Conservation (phyloP, 2,329 filamentous ascomycete genomes). For the Paecilomyces fulvus region DNA sequence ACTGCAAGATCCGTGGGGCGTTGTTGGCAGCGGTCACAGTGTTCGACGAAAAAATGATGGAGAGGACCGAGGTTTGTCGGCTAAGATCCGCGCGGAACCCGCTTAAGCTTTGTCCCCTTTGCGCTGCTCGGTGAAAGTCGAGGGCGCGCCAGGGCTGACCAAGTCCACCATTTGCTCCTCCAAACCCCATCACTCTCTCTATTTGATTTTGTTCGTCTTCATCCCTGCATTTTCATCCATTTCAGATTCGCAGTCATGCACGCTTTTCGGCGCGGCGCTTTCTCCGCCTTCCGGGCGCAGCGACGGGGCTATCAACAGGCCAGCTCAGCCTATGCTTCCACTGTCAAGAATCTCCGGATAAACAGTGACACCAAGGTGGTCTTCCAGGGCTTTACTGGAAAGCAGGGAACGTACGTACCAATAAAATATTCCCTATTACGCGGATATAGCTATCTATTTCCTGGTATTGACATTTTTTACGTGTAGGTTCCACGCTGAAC, state of each 20-base stretch:
- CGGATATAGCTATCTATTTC: conserved; percentile 2
- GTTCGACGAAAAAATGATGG: not conserved
- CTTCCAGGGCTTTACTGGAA: conserved; percentile 95
- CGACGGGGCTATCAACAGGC: conserved; percentile 68
- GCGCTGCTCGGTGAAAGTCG: not conserved
- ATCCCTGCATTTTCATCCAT: conserved; percentile 10
- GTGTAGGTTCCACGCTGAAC: conserved; percentile 84
- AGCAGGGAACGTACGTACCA: conserved; percentile 79
- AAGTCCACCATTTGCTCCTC: not conserved
- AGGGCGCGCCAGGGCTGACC: not conserved
- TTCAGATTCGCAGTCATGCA: conserved; percentile 53
- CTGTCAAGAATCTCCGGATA: conserved; percentile 81
- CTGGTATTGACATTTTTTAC: conserved; percentile 23
- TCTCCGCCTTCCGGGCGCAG: conserved; percentile 57
- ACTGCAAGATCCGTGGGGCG: not conserved
- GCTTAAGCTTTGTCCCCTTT: conserved; percentile 2
- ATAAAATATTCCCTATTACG: not conserved
- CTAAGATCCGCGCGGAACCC: not conserved
- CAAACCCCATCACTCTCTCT: conserved; percentile 1
- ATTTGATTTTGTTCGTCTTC: conserved; percentile 9
- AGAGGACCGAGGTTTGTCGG: not conserved
- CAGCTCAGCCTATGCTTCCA: conserved; percentile 61
- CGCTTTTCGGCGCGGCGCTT: conserved; percentile 67
- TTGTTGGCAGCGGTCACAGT: not conserved
- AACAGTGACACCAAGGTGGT: conserved; percentile 89